Base-by-base conservation (phyloP, 2,329 filamentous ascomycete species). In the Daldinia sp. region DNA sequence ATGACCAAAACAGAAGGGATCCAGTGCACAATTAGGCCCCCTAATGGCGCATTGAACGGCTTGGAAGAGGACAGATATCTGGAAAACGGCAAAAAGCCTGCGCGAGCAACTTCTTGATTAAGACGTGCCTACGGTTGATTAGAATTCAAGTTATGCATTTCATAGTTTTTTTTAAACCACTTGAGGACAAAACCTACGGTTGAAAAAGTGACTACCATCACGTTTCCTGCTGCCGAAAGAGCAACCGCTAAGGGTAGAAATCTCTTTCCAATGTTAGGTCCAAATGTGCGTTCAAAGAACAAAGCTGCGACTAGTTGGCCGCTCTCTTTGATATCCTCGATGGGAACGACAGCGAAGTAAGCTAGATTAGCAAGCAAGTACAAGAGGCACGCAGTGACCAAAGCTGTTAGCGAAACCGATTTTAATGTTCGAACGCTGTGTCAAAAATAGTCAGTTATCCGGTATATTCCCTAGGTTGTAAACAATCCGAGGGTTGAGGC, bases 91-190 rank as follows among this genome's bases (percentile, higher is more conserved):
- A 93, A 79, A 58, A 92, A 87, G 0, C 90, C 90, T 70, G 91
- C 87, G 15, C 88, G 81, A 2, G 89, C 90, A 55, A 92, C 87
- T 72, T 92, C 89, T 71, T 92, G 89, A 68, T 91, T 91, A 2
- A 91, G 76, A 2, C 89, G 85, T 4, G 88, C 85, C 87, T 90
- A 60, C 0, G 25, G 21, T 10, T 13, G n/a, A 35, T 39, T 55
- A 72, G 67, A 50, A 67, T 59, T 43, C 21, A 3, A 13, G n/a
- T 35, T 19, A n/a, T 10, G 9, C 17, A 21, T 15, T 35, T n/a
- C 4, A 21, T 5, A n/a, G 30, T 29, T 25, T 17, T 5, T 11
- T 3, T 10, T 1, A 30, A 27, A 13, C 13, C n/a, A n/a, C 8
- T 15, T 15, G 7, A n/a, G 21, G 61, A 25, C 67, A 35, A 17